Evolutionary conservation across 2,329 filamentous ascomycete genomes (phyloP).

Genomic region (Nemania diffusa): DNA sequence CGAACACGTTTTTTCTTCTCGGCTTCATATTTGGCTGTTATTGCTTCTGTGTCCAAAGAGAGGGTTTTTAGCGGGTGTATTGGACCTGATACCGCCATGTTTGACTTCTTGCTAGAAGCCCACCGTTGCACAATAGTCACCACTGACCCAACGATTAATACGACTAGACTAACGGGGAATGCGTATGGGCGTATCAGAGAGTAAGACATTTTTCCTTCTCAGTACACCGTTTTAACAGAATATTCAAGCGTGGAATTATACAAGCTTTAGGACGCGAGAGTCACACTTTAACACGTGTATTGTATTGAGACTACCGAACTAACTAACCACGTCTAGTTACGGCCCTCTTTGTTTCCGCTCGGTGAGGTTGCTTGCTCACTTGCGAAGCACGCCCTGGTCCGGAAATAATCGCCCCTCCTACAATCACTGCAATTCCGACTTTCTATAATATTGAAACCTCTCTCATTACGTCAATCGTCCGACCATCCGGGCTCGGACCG

Average conservation of each 20-base stretch:
- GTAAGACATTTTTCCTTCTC: not conserved
- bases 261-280: not conserved
- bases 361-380: no score
- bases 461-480: no score
- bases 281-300: not conserved
- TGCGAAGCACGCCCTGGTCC: no score
- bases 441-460: no score
- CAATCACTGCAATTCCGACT: no score
- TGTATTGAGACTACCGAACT: not conserved
- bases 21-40: not conserved
- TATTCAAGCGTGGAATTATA: not conserved
- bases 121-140: not conserved
- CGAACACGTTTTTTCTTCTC: slow-evolving; percentile 1
- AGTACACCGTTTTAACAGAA: not conserved
- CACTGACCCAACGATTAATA: not conserved
- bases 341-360: no score
- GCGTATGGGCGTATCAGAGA: slow-evolving; percentile 3
- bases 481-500: no score
- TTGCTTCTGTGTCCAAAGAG: not conserved
- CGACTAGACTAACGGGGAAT: not conserved
- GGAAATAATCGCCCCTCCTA: no score
- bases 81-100: not conserved
- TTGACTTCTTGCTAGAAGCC: not conserved
- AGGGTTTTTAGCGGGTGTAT: not conserved
- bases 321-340: not conserved